Base-by-base conservation (phyloP, 495 filamentous ascomycete species). In the Tuber brumale region DNA sequence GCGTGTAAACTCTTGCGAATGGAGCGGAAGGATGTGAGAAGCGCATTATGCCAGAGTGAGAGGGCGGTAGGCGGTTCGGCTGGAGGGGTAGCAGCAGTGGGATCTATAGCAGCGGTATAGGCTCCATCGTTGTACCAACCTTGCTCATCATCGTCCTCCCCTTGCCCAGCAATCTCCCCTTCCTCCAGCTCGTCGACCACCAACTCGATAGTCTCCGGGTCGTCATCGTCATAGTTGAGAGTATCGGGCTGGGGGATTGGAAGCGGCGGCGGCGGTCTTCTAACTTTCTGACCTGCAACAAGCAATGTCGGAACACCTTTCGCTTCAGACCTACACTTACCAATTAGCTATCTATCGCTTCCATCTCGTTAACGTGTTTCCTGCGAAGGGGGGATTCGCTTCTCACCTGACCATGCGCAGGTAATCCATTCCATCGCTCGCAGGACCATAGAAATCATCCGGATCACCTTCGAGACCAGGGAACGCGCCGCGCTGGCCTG, bases 351-450 rank as follows among this genome's bases (percentile, higher is more conserved):
- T 75, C 79, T 70, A 71, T 76, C 43, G 42, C 42, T n/a, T 18
- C 37, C 43, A 61, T 18, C 76, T 31, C 73, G 77, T 84, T 79
- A 82, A 79, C 78, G 76, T 46, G 82, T 73, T 66, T 70, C 45
- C 69, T 48, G 77, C 46, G 12, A 75, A 51, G 42, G 70, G 39
- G 72, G 70, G 70, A 41, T 69, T 73, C 74, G 78, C 81, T 77
- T 76, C 91, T 88, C 87, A 96, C 93, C 93, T 88, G 72, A 97
- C 93, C 85, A 92, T 90, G 82, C 87, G 88, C 37, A 97, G 85
- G 84, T 97, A 97, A 73, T 89, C 88, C 42, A 95, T 71, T 6
- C 92, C 93, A 83, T 92, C 88, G 14, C 83, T 80, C 46, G 87
- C 85, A 39, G 89, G 88, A 71, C 89, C 89, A 48, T 86, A 90